Evolutionary conservation across 257 asterid genomes (phyloP), one percentile per base, ranked within the genome.

Genomic region (Nicotiana tomentosiformis): DNA sequence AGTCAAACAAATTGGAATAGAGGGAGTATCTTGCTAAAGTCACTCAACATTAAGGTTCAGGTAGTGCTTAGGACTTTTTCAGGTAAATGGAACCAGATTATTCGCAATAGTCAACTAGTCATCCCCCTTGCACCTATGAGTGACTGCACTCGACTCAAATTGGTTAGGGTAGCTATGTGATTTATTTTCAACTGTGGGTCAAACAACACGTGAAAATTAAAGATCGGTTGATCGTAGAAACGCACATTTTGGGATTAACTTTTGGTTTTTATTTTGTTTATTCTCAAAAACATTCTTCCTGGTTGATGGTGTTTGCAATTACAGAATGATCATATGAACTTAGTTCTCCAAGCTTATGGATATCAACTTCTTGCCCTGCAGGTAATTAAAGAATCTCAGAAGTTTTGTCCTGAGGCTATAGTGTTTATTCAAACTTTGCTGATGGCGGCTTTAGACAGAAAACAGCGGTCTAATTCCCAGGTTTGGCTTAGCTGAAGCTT

Each of bases 361-460:
- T 49, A 16, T 51, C 74, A 69, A 30, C 77, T 18, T 53, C 77
- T 43, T 55, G 1, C 46, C 30, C 11, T 86, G 85, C 92, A 96
- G 98, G 86, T 90, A 83, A 15, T 89, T 69, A 85, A 86, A 74
- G 98, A 93, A 84, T 94, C 98, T 46, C 86, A 84, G 46, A 94
- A 93, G 84, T 91, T 87, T 33, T 96, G 93, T 84, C 98, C 99
- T 0, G 99, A 94, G 93, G 97, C 97, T 37, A 81, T 96, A 84
- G 84, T 89, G 11, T 96, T 93, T 85, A 83, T 94, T 8, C 93
- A 89, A 77, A 89, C 97, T 80, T 77, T 91, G 93, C 89, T 94
- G 81, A 83, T 89, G 84, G 90, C 97, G 30, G 97, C 98, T 84
- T 87, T 92, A 17, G 92, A 84, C 77, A 88, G 91, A 43, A 89